Percentiles rank a stretch among this genome's conserved stretches.
Conservation (phyloP, 2,329 filamentous ascomycete genomes). For the Botrytis paeoniae region DNA sequence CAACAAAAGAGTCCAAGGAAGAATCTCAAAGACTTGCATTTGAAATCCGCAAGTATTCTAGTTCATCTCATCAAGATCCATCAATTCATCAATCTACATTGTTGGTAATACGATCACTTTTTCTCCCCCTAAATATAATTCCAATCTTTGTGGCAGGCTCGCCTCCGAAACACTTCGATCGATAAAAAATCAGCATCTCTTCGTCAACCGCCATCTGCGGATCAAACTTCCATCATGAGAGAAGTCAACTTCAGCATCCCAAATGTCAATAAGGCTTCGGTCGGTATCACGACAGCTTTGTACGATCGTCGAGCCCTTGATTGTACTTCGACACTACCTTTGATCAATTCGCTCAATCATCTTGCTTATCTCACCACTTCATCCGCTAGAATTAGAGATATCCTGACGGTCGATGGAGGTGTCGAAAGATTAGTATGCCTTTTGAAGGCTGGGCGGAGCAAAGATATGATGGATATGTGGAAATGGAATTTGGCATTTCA, state of each 20-base stretch:
- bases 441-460: conserved; percentile 93
- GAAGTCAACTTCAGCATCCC: conserved; percentile 99
- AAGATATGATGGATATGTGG: conserved; percentile 99
- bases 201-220: conserved; percentile 14
- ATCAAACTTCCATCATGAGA: conserved; percentile 67
- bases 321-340: conserved; percentile 93
- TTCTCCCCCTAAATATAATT: conserved; percentile 16
- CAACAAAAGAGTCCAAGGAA: not conserved
- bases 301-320: conserved; percentile 97
- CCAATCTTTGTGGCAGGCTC: conserved; percentile 21
- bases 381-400: conserved; percentile 94
- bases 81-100: conserved; percentile 27
- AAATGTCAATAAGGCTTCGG: conserved; percentile 98
- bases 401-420: conserved; percentile 96
- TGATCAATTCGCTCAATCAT: conserved; percentile 99
- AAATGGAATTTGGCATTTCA: conserved; percentile 99
- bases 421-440: conserved; percentile 97
- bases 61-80: not conserved
- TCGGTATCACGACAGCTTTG: conserved; percentile 96
- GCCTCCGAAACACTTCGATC: conserved; percentile 25
- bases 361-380: conserved; percentile 98
- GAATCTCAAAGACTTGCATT: conserved; percentile 2
- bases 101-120: not conserved
- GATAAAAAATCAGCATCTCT: conserved; percentile 14
- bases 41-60: not conserved